Percentiles rank a stretch among this genome's conserved stretches.
These are phyloP conservation scores for Candida caryicola DNA, from an alignment of 805 yeast genomes.

Conservation along the genomic window DNA sequence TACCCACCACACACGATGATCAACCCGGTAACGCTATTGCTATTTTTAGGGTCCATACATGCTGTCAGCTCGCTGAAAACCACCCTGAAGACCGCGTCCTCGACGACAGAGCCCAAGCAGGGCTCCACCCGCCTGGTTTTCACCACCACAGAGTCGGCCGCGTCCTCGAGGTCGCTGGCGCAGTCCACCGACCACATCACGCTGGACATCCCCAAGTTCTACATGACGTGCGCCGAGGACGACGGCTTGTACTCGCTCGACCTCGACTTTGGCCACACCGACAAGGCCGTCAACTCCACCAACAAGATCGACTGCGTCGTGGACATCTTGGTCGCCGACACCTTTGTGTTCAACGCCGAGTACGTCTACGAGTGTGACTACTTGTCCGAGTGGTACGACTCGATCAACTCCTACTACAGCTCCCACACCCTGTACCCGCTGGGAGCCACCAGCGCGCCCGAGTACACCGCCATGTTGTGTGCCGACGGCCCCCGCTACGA, in stretches of 20 bases:
- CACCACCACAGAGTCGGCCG: not conserved
- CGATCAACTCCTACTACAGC: conserved; percentile 8
- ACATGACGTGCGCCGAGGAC: not conserved
- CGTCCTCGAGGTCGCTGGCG: not conserved
- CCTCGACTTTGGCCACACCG: not conserved
- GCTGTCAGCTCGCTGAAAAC: no score
- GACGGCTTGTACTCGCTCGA: not conserved
- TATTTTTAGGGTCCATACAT: no score
- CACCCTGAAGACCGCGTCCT: no score
- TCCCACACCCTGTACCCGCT: conserved; percentile 6
- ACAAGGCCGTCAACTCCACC: conserved; percentile 1
- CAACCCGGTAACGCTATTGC: no score
- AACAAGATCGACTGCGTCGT: conserved; percentile 20
- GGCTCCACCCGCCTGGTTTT: no score
- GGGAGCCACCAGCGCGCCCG: conserved; percentile 17
- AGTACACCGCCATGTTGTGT: conserved; percentile 26
- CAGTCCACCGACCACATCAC: not conserved
- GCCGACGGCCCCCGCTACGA: conserved; percentile 25
- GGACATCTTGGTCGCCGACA: conserved; percentile 36
- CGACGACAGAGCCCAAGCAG: no score
- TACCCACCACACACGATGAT: no score
- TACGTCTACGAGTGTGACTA: conserved; percentile 23
- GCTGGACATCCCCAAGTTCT: not conserved
- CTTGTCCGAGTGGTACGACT: conserved; percentile 16
- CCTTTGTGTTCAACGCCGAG: conserved; percentile 35